Evolutionary conservation across 352 stramenopile species (phyloP).

Genomic region (Globisporangium rhizosaccharum): DNA sequence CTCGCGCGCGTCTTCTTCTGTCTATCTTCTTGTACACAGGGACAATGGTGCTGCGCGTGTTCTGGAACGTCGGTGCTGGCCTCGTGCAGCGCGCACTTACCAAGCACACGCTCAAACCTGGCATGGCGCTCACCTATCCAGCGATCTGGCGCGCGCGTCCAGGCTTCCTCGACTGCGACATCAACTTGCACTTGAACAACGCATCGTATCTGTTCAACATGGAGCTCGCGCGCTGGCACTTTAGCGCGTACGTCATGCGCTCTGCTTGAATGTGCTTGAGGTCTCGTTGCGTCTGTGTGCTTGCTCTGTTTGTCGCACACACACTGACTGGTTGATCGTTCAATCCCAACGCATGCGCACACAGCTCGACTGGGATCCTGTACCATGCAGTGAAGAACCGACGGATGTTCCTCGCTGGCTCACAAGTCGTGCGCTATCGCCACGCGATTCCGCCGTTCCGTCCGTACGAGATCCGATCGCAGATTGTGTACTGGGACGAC

Average conservation of each 20-base stretch:
- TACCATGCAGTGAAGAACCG: constrained; percentile 53
- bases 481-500: constrained; percentile 51
- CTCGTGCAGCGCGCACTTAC: constrained; percentile 50
- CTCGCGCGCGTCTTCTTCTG: too few species aligned
- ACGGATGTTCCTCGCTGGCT: constrained; percentile 54
- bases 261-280: not conserved
- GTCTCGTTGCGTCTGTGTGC: not conserved
- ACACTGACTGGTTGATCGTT: too few species aligned
- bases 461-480: constrained; percentile 55
- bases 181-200: constrained; percentile 89
- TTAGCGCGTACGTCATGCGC: constrained; percentile 43
- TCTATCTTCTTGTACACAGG: too few species aligned
- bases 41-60: constrained; percentile 56
- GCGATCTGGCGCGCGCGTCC: constrained; percentile 61
- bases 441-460: constrained; percentile 47
- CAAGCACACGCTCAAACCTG: constrained; percentile 34
- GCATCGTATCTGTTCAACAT: constrained; percentile 76
- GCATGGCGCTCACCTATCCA: constrained; percentile 60
- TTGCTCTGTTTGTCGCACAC: too few species aligned
- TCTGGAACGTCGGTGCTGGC: constrained; percentile 66
- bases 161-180: constrained; percentile 70
- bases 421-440: constrained; percentile 61
- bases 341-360: too few species aligned
- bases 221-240: constrained; percentile 84
- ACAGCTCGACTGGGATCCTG: constrained; percentile 43